Conservation (phyloP, 176 grass and related monocot species). For the Rhynchospora breviuscula region DNA sequence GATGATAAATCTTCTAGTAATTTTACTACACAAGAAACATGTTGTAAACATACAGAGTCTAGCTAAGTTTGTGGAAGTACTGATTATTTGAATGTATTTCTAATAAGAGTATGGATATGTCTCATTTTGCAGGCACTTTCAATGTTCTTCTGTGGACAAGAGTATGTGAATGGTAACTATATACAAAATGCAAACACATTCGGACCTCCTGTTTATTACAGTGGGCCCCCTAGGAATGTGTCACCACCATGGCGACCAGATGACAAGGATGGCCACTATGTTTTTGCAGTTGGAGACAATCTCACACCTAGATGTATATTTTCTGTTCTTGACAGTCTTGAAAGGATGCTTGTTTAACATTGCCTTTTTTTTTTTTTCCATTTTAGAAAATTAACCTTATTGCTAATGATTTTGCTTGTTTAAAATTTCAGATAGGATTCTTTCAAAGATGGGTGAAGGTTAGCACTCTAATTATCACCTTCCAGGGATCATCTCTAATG, state of each 20-base stretch:
- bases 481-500: neutral
- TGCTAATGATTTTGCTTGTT: slow-evolving; percentile 25
- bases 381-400: neutral
- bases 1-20: neutral
- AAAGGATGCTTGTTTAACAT: neutral
- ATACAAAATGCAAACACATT: slow-evolving; percentile 38
- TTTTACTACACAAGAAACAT: neutral
- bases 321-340: neutral
- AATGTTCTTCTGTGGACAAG: slow-evolving; percentile 81
- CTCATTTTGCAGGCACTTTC: slow-evolving; percentile 51
- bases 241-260: slow-evolving; percentile 76
- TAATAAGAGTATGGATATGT: neutral
- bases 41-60: neutral
- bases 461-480: slow-evolving; percentile 20
- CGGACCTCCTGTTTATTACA: slow-evolving; percentile 51
- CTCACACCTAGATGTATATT: slow-evolving; percentile 89
- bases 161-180: slow-evolving; percentile 47
- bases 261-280: slow-evolving; percentile 93
- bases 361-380: neutral
- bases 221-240: slow-evolving; percentile 36
- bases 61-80: neutral
- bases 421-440: slow-evolving; percentile 78
- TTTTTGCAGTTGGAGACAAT: slow-evolving; percentile 65
- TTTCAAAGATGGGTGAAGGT: slow-evolving; percentile 99
- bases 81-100: neutral